Evolutionary conservation across 169 alveolate species (phyloP).

Genomic region (Eimeria acervulina): DNA sequence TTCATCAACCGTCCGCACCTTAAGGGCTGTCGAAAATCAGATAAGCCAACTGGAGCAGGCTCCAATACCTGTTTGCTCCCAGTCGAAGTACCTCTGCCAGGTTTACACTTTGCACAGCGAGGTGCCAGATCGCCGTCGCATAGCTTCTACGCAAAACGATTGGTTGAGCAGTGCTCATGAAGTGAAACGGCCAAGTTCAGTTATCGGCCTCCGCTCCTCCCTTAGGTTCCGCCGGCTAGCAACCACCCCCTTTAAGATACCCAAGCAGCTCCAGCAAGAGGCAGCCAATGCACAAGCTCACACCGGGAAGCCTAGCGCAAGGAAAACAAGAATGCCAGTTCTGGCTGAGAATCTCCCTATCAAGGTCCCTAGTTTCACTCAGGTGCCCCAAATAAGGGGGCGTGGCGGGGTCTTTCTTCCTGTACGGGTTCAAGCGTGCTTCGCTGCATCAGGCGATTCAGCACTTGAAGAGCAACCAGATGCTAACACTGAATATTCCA

Average conservation of each 20-base stretch:
- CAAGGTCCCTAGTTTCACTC: background rate
- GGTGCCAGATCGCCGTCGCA: background rate
- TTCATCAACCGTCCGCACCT: background rate
- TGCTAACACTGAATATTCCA: background rate
- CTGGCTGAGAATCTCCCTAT: background rate
- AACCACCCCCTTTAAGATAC: background rate
- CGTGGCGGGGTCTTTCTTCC: conserved; percentile 32
- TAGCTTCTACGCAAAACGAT: background rate
- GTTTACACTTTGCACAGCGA: conserved; percentile 59
- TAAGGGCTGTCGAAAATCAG: background rate
- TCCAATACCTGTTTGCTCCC: conserved; percentile 55
- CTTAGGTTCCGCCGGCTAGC: conserved; percentile 38
- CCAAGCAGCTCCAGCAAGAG: background rate
- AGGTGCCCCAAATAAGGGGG: conserved; percentile 29
- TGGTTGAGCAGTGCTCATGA: background rate
- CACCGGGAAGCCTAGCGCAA: background rate
- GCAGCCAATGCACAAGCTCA: background rate
- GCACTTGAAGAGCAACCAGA: background rate
- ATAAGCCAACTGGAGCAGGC: background rate
- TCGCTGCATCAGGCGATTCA: background rate
- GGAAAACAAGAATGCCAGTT: background rate
- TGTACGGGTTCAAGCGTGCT: background rate
- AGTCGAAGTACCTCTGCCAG: conserved; percentile 63
- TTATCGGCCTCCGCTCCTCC: background rate
- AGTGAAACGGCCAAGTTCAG: background rate